Percentiles rank a stretch among this genome's conserved stretches.
Conservation (phyloP, 2,329 filamentous ascomycete genomes). For the Teratosphaeria viscida region DNA sequence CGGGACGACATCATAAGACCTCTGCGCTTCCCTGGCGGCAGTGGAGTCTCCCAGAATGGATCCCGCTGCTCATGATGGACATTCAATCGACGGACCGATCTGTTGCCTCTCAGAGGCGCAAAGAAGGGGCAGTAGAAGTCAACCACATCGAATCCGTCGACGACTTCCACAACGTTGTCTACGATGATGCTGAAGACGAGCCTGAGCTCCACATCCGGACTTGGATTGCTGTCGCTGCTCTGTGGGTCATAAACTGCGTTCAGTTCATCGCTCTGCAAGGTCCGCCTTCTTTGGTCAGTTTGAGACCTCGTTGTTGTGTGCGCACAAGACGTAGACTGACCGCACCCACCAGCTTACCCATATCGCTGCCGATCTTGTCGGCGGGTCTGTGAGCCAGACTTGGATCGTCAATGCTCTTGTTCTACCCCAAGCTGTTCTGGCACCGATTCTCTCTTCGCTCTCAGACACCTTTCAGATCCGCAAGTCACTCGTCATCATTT, state of each 20-base stretch:
- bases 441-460: constrained; percentile 8
- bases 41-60: not conserved
- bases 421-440: constrained; percentile 10
- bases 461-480: constrained; percentile 12
- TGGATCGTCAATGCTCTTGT: constrained; percentile 11
- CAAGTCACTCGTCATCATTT: constrained; percentile 8
- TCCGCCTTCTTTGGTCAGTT: constrained; percentile 6
- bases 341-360: constrained; percentile 1
- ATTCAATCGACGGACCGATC: not conserved
- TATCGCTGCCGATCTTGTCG: constrained; percentile 6
- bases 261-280: constrained; percentile 10
- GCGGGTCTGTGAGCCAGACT: constrained; percentile 2
- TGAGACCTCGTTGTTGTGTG: not conserved
- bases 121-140: not conserved
- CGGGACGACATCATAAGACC: not conserved
- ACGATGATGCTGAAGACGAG: constrained; percentile 6
- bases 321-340: not conserved
- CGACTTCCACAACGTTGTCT: not conserved
- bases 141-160: not conserved
- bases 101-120: constrained; percentile 1
- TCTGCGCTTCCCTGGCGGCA: not conserved
- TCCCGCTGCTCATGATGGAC: not conserved
- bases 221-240: constrained; percentile 5
- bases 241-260: constrained; percentile 9
- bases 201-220: constrained; percentile 9